A percentile compares a stretch with the other conserved stretches of the same genome.
These are phyloP conservation scores for Scorias spongiosa DNA, from an alignment of 2,329 filamentous ascomycete genomes.

Conservation along the genomic window DNA sequence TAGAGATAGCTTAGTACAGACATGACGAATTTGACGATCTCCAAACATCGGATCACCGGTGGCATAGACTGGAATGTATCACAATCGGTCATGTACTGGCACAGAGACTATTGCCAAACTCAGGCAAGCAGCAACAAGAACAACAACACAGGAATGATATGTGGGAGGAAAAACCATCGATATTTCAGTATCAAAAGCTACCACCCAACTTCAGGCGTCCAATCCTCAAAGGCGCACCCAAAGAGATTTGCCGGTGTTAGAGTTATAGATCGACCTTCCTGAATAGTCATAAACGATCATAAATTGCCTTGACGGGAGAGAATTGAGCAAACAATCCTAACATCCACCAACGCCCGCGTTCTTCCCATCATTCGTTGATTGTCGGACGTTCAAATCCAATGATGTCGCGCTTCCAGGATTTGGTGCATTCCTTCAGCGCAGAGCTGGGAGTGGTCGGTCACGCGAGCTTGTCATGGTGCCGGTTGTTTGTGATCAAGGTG, in stretches of 20 bases:
- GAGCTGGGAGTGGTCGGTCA: constrained; percentile 8
- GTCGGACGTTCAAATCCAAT: background rate
- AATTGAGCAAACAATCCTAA: background rate
- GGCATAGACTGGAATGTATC: too few species aligned
- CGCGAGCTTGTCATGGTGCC: background rate
- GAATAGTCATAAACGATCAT: background rate
- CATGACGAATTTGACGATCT: too few species aligned
- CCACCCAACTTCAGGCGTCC: constrained; percentile 11
- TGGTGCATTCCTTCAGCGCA: constrained; percentile 20
- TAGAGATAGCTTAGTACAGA: constrained; percentile 1
- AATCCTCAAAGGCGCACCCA: constrained; percentile 1
- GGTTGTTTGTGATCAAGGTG: constrained; percentile 14
- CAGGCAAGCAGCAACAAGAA: too few species aligned
- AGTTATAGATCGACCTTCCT: constrained; percentile 2
- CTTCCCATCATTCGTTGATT: background rate
- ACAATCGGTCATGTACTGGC: too few species aligned
- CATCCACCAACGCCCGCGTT: background rate
- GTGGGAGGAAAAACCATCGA: background rate
- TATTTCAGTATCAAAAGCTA: constrained; percentile 2
- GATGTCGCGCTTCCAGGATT: constrained; percentile 15
- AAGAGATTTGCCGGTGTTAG: constrained; percentile 15
- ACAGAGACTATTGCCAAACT: too few species aligned
- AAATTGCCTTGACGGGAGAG: background rate
- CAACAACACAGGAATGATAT: too few species aligned
- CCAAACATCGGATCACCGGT: too few species aligned